Evolutionary conservation across 495 filamentous ascomycete genomes (phyloP), one percentile per base, ranked within the genome.

Genomic region (Hypomontagnella submonticulosa): DNA sequence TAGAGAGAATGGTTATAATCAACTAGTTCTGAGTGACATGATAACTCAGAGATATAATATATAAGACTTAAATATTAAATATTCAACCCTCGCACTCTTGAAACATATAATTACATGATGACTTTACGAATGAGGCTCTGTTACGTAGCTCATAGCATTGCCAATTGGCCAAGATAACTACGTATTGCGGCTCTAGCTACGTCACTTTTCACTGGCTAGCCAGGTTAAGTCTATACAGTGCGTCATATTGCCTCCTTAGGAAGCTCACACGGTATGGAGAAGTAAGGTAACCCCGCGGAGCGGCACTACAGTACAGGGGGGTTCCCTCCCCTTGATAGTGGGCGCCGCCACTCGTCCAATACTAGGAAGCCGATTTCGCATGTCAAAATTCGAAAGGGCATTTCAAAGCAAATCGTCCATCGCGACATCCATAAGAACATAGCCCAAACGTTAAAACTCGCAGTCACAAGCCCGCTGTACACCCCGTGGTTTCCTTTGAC

Each of bases 371-470:
- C 66, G 66, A 69, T 69, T 69, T 63, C 66, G 66, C 66, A 69
- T 69, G 54, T 58, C 59, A 60, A 60, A 62, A 73, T 73, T 51
- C 44, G 54, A 37, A 70, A 67, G 44, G 40, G 66, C 63, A 76
- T 79, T 79, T 79, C 76, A 78, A 78, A 78, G 75, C 75, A 77
- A 50, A 16, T 55, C 36, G 23, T 49, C 46, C 32, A 33, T 30
- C 20, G 38, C 38, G 51, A 42, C 32, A 43, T 18, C 37, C 37
- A 33, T 15, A 12, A 18, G 18, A 13, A 4, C 32, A 19, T 37
- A 23, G 1, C 18, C 33, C 32, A 32, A 38, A 57, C 54, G 46
- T 57, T 19, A 47, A 38, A 23, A 44, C 33, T 23, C 2, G 3
- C 23, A 27, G 23, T 27, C 23, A 27, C 6, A 27, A 27, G 23